Evolutionary conservation across 495 filamentous ascomycete genomes (phyloP).

Genomic region (Evansstolkia leycettana): DNA sequence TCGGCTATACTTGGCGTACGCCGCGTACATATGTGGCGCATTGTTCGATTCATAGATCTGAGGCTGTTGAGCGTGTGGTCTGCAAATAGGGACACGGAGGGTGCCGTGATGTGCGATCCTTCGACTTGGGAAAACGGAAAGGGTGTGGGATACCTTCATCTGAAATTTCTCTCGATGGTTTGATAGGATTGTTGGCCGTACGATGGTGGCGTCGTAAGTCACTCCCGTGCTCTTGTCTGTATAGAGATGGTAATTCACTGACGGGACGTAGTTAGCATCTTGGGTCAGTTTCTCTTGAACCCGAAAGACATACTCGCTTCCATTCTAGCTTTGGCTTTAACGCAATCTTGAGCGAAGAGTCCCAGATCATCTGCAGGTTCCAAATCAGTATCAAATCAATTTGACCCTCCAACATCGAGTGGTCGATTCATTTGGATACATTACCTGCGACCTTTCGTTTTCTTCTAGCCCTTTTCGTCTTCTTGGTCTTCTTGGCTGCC

Average conservation of each 20-base stretch:
- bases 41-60: constrained; percentile 42
- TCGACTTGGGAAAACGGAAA: no score
- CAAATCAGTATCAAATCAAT: constrained; percentile 1
- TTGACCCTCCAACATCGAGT: no score
- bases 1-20: constrained; percentile 22
- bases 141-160: constrained; percentile 11
- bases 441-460: constrained; percentile 13
- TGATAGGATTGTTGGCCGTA: constrained; percentile 4
- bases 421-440: not conserved
- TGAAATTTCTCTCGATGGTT: constrained; percentile 15
- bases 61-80: constrained; percentile 6
- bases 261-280: not conserved
- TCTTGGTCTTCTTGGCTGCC: constrained; percentile 12
- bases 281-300: not conserved
- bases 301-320: constrained; percentile 1
- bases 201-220: constrained; percentile 10
- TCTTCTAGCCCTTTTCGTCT: constrained; percentile 13
- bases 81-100: not conserved
- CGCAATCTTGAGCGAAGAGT: not conserved
- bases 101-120: no score
- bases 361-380: not conserved
- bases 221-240: constrained; percentile 4
- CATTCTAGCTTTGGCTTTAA: constrained; percentile 1
- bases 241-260: constrained; percentile 16
- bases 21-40: constrained; percentile 32